These are phyloP conservation scores for Fusarium sp. DNA, from an alignment of 2,329 filamentous ascomycete genomes.

Conservation along the genomic window DNA sequence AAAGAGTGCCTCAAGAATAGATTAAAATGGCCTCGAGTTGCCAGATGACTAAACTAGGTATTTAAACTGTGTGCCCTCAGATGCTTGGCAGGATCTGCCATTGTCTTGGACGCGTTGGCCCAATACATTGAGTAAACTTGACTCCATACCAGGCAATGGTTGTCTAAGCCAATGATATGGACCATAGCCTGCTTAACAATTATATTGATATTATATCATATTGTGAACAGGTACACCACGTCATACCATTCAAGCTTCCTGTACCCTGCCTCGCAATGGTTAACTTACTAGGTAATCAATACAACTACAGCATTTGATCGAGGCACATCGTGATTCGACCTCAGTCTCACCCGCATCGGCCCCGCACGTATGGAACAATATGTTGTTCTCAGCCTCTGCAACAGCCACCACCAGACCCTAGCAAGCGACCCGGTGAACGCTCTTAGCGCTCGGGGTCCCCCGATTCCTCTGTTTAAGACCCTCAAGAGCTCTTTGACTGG, in stretches of 20 bases:
- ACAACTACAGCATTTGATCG: neutral
- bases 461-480: slow-evolving; percentile 16
- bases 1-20: slow-evolving; percentile 48
- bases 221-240: neutral
- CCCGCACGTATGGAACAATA: slow-evolving; percentile 17
- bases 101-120: neutral
- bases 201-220: neutral
- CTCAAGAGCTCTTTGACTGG: slow-evolving; percentile 33
- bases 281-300: neutral
- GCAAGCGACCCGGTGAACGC: slow-evolving; percentile 36
- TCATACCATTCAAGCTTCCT: neutral
- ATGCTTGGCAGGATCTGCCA: neutral
- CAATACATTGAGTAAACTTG: neutral
- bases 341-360: slow-evolving; percentile 8
- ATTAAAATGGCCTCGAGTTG: neutral
- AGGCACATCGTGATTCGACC: slow-evolving; percentile 3
- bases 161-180: neutral
- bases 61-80: neutral
- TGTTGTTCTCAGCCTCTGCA: slow-evolving; percentile 32
- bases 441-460: slow-evolving; percentile 41
- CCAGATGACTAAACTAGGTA: neutral
- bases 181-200: neutral
- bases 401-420: slow-evolving; percentile 30
- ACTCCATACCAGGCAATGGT: neutral
- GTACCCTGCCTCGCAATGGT: slow-evolving; percentile 1